These are phyloP conservation scores for Lipomyces oligophaga DNA, from an alignment of 805 yeast genomes.

Conservation along the genomic window DNA sequence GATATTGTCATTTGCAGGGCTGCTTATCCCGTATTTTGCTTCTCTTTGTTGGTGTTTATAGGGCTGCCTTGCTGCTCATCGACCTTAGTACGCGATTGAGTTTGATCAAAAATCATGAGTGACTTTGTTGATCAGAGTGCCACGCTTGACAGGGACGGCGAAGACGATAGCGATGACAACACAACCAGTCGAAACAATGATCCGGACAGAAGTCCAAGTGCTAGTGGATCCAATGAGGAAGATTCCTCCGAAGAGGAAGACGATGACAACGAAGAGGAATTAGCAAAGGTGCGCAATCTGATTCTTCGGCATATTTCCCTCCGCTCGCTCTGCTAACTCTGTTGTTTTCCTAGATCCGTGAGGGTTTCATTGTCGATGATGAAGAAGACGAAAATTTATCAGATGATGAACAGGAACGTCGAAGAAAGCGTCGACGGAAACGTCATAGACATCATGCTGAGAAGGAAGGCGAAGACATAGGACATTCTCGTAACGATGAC, in stretches of 20 bases:
- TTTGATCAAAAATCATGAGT: too few relatives aligned
- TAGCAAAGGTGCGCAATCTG: conserved; percentile 45
- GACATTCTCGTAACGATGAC: conserved; percentile 43
- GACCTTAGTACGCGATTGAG: too few relatives aligned
- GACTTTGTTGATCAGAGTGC: conserved; percentile 23
- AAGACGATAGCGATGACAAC: conserved; percentile 40
- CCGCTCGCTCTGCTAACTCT: neutral
- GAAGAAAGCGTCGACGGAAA: conserved; percentile 22
- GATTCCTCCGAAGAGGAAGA: conserved; percentile 91
- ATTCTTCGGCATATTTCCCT: neutral
- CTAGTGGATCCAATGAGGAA: conserved; percentile 47
- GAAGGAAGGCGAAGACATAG: conserved; percentile 27
- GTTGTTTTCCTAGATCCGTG: conserved; percentile 49
- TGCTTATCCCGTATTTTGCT: too few relatives aligned
- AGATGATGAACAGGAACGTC: conserved; percentile 36
- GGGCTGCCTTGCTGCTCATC: too few relatives aligned
- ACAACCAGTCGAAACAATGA: conserved; percentile 16
- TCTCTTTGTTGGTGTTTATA: too few relatives aligned
- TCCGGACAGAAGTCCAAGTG: conserved; percentile 40
- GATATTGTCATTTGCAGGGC: too few relatives aligned
- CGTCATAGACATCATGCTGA: conserved; percentile 31
- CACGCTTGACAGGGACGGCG: conserved; percentile 23
- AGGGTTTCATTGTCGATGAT: conserved; percentile 92
- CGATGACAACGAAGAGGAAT: conserved; percentile 89
- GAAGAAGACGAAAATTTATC: conserved; percentile 63